A percentile compares a stretch with the other conserved stretches of the same genome.
phyloP scores from a whole-genome alignment of 768 basidiomycete species.

The Podaxis mareebaensis region DNA sequence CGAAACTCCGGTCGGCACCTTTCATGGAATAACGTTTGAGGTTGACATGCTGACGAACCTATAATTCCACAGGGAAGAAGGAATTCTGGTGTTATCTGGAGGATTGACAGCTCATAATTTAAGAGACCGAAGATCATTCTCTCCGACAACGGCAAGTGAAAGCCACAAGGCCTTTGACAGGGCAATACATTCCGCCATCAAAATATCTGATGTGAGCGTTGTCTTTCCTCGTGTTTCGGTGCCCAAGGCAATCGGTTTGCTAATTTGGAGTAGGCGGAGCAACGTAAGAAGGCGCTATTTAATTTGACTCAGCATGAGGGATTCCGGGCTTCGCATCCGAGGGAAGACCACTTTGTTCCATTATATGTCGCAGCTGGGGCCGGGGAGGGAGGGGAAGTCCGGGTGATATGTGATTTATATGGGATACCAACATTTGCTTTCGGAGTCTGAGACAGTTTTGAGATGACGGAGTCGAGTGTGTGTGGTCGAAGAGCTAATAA shows the following conservation, averaged over 20 bases:
- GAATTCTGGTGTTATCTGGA: slow-evolving; percentile 68
- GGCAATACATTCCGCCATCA: slow-evolving; percentile 59
- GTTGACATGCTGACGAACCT: slow-evolving; percentile 16
- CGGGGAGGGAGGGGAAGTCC: slow-evolving; percentile 53
- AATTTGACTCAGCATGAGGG: slow-evolving; percentile 55
- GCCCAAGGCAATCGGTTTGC: slow-evolving; percentile 16
- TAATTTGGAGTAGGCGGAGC: slow-evolving; percentile 36
- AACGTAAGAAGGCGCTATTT: slow-evolving; percentile 56
- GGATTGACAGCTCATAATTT: slow-evolving; percentile 73
- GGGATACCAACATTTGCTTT: slow-evolving; percentile 70
- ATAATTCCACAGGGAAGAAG: slow-evolving; percentile 49
- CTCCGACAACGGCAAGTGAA: slow-evolving; percentile 47
- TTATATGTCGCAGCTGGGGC: slow-evolving; percentile 78
- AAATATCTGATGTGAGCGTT: slow-evolving; percentile 46
- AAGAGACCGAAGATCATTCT: slow-evolving; percentile 50
- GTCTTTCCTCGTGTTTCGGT: slow-evolving; percentile 7
- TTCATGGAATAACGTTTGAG: background rate
- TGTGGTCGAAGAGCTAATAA: background rate
- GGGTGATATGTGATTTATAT: slow-evolving; percentile 51
- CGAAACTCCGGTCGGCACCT: slow-evolving; percentile 50
- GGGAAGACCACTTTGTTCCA: slow-evolving; percentile 82
- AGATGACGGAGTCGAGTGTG: background rate
- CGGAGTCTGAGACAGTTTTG: slow-evolving; percentile 39
- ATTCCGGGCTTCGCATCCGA: slow-evolving; percentile 71
- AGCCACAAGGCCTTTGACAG: slow-evolving; percentile 57